Percentiles rank a stretch among this genome's conserved stretches.
Evolutionary conservation across 2,329 filamentous ascomycete species (phyloP).

Genomic region (Moelleriella libera): DNA sequence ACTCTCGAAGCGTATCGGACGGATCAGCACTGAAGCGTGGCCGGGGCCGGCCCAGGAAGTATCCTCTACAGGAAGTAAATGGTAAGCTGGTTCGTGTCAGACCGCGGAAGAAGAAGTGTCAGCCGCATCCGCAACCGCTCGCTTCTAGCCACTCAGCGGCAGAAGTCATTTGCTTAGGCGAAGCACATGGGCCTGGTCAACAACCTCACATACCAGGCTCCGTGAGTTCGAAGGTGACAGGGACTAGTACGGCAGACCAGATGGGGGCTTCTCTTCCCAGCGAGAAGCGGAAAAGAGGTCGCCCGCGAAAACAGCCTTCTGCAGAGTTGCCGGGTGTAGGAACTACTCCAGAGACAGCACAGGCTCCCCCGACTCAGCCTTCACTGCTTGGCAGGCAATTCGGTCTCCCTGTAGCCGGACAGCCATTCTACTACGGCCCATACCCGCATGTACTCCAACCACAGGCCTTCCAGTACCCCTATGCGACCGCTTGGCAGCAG

Average conservation of each 20-base stretch:
- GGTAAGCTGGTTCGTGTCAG: background rate
- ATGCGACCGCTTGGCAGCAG: background rate
- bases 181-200: too few relatives aligned
- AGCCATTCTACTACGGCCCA: conserved; percentile 2
- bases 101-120: background rate
- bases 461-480: conserved; percentile 2
- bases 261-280: background rate
- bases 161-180: background rate
- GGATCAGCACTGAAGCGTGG: conserved; percentile 1
- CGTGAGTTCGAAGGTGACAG: too few relatives aligned
- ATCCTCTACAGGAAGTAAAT: background rate
- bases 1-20: background rate
- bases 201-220: too few relatives aligned
- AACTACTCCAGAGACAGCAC: background rate
- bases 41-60: conserved; percentile 1
- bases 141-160: background rate
- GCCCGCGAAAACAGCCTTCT: conserved; percentile 3
- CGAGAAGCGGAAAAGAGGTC: conserved; percentile 3
- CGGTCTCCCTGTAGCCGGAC: conserved; percentile 1
- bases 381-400: conserved; percentile 1
- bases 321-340: background rate
- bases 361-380: background rate
- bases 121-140: background rate
- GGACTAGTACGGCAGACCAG: too few relatives aligned
- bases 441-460: conserved; percentile 2